A percentile compares a stretch with the other conserved stretches of the same genome.
phyloP scores from a whole-genome alignment of 129 eudicot genomes.

The Ambrosia trifida region DNA sequence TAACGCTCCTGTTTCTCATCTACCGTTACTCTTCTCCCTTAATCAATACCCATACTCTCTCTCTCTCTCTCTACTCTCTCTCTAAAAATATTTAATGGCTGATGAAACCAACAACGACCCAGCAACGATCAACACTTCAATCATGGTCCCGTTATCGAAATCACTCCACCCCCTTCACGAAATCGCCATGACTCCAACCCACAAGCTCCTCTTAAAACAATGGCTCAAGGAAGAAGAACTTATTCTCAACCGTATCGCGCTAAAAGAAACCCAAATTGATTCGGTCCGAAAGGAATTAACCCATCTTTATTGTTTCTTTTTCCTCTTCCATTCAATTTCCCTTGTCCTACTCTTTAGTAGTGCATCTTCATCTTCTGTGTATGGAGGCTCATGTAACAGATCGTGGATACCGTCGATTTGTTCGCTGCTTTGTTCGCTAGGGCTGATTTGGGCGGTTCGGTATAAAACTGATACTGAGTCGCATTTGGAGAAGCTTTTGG shows the following conservation, averaged over 20 bases:
- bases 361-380: conserved; percentile 13
- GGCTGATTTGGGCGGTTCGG: conserved; percentile 81
- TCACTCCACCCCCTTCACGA: conserved; percentile 85
- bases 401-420: conserved; percentile 86
- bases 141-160: conserved; percentile 52
- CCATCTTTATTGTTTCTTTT: conserved; percentile 79
- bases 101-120: conserved; percentile 17
- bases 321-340: conserved; percentile 75
- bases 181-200: conserved; percentile 80
- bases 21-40: conserved; percentile 15
- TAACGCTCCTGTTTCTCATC: conserved; percentile 37
- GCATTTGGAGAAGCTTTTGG: conserved; percentile 73
- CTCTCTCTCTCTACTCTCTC: conserved; percentile 20
- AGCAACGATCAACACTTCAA: conserved; percentile 25
- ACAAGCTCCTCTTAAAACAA: conserved; percentile 90
- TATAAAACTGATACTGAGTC: conserved; percentile 66
- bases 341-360: conserved; percentile 63
- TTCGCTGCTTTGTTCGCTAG: conserved; percentile 63
- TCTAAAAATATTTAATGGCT: conserved; percentile 22
- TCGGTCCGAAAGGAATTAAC: conserved; percentile 61
- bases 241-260: conserved; percentile 64
- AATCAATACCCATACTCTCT: conserved; percentile 14
- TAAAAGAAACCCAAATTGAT: conserved; percentile 86
- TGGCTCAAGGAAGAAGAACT: conserved; percentile 94
- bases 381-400: conserved; percentile 33